A percentile compares a stretch with the other conserved stretches of the same genome.
Conservation (phyloP, 2,329 filamentous ascomycete species). For the Davidsoniella eucalypti region DNA sequence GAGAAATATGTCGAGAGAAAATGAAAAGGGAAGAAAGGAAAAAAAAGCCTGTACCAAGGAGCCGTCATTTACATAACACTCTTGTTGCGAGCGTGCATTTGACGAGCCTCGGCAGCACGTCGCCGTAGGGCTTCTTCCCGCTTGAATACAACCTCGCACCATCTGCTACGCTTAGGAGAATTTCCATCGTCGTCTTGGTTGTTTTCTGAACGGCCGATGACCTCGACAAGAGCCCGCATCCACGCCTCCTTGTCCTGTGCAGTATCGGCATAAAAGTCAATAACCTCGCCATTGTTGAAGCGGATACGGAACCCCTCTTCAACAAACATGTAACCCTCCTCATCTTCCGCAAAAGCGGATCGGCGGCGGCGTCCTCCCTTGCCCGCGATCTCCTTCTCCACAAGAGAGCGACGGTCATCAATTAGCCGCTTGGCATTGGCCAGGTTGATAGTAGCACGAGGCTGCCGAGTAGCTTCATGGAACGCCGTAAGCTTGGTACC, state of each 20-base stretch:
- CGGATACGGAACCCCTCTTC: conserved; percentile 98
- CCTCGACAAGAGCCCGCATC: conserved; percentile 76
- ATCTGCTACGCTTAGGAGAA: conserved; percentile 35
- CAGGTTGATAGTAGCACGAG: conserved; percentile 90
- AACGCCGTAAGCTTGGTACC: conserved; percentile 88
- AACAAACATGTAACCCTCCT: conserved; percentile 99
- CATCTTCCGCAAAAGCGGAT: conserved; percentile 92
- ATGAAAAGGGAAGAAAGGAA: neutral
- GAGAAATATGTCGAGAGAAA: neutral
- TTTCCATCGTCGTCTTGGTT: conserved; percentile 28
- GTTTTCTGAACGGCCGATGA: conserved; percentile 38
- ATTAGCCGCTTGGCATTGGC: conserved; percentile 85
- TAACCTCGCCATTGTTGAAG: conserved; percentile 94
- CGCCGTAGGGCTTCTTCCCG: conserved; percentile 42
- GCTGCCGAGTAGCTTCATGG: conserved; percentile 88
- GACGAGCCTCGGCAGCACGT: conserved; percentile 32
- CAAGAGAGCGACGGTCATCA: conserved; percentile 72
- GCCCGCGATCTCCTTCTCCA: conserved; percentile 65
- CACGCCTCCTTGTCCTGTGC: conserved; percentile 78
- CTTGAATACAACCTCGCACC: conserved; percentile 52
- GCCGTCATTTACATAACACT: conserved; percentile 30
- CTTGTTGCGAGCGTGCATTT: conserved; percentile 37
- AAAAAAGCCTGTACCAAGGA: neutral
- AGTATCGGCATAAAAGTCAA: conserved; percentile 94
- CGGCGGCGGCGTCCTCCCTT: conserved; percentile 68